phyloP scores from a whole-genome alignment of 2,329 filamentous ascomycete genomes.

The Dothidotthia symphoricarpi region DNA sequence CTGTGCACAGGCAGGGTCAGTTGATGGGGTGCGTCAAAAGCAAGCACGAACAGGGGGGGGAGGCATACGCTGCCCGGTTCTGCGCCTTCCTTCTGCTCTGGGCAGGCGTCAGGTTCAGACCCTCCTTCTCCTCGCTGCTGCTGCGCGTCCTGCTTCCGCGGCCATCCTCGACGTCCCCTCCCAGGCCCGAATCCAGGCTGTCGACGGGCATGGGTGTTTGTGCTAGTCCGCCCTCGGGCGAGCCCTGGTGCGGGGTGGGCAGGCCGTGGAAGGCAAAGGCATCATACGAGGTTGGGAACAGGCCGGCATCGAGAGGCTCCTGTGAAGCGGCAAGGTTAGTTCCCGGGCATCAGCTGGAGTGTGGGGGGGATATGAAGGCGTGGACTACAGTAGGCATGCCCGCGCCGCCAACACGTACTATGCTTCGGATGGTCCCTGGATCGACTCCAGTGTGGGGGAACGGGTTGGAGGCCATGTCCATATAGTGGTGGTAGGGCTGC shows the following conservation, averaged over 20 bases:
- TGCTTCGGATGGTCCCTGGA: conserved; percentile 39
- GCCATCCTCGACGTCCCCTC: conserved; percentile 41
- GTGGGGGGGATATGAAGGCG: conserved; percentile 8
- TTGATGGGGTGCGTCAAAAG: not conserved
- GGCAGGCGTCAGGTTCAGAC: conserved; percentile 45
- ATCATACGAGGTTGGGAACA: conserved; percentile 30
- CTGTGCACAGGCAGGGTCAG: conserved; percentile 48
- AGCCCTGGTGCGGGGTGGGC: conserved; percentile 32
- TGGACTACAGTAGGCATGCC: not conserved
- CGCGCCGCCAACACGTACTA: conserved; percentile 36
- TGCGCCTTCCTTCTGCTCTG: conserved; percentile 65
- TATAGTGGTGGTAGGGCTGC: conserved; percentile 50
- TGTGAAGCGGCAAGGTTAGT: conserved; percentile 30
- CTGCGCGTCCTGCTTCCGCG: conserved; percentile 37
- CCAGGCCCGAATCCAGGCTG: conserved; percentile 47
- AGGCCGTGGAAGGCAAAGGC: conserved; percentile 30
- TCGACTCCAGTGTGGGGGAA: conserved; percentile 36
- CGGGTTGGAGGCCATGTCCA: conserved; percentile 45
- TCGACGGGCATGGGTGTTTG: conserved; percentile 36
- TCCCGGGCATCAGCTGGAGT: conserved; percentile 7
- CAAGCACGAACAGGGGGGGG: too few species aligned
- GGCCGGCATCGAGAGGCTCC: conserved; percentile 47
- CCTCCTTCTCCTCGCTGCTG: conserved; percentile 51
- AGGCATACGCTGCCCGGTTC: conserved; percentile 68
- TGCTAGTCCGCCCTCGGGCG: conserved; percentile 29